phyloP scores from a whole-genome alignment of 106 monocot species.

The Alisma plantagoaquatica region DNA sequence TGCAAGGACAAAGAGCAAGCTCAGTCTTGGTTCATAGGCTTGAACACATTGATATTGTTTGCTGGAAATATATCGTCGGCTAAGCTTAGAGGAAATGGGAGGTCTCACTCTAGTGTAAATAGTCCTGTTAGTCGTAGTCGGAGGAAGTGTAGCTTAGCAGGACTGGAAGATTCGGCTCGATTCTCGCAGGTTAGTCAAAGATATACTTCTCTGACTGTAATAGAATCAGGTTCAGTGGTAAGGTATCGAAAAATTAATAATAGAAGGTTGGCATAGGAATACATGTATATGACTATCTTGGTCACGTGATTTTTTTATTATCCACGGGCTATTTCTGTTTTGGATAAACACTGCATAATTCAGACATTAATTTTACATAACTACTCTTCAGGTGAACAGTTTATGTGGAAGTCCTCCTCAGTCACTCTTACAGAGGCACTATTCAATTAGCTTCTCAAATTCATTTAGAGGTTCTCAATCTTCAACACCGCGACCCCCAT shows the following conservation, averaged over 20 bases:
- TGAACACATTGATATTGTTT: conserved; percentile 36
- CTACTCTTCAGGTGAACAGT: conserved; percentile 29
- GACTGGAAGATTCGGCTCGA: conserved; percentile 20
- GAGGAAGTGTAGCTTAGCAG: conserved; percentile 26
- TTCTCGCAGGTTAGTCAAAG: conserved; percentile 19
- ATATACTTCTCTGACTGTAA: conserved; percentile 13
- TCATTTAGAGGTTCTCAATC: conserved; percentile 30
- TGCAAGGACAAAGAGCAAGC: conserved; percentile 83
- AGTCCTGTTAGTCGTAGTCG: conserved; percentile 21
- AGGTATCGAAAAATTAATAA: no score
- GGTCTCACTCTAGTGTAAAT: neutral
- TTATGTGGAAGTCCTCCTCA: conserved; percentile 27
- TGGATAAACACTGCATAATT: no score
- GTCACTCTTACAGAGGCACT: conserved; percentile 18
- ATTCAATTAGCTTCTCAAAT: conserved; percentile 22
- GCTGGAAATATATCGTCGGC: conserved; percentile 25
- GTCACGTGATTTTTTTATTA: conserved; percentile 13
- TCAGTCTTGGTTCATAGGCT: conserved; percentile 59
- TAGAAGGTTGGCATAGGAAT: no score
- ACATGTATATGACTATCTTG: no score
- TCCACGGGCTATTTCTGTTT: neutral
- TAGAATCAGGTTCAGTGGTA: no score
- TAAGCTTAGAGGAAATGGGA: conserved; percentile 23
- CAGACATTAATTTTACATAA: neutral
- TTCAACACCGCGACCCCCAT: conserved; percentile 28